Base-by-base conservation (phyloP, 2,329 filamentous ascomycete genomes). In the Cordyceps javanica region DNA sequence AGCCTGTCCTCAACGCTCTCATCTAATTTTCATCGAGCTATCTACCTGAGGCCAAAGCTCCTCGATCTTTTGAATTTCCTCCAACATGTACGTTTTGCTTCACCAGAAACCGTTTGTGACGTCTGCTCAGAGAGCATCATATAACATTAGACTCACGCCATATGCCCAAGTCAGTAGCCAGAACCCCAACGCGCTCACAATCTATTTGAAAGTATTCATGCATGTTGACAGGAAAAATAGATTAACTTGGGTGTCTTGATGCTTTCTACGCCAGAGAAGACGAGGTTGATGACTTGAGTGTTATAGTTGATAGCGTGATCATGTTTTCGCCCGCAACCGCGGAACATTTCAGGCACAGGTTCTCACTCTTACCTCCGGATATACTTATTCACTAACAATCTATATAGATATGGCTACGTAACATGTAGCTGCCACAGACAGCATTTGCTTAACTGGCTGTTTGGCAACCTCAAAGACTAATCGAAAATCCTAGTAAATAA, bases 171-270 rank as follows among this genome's bases (percentile, higher is more conserved):
- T n/a, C n/a, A n/a, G n/a, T n/a, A n/a, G n/a, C n/a, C n/a, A n/a
- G n/a, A n/a, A n/a, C n/a, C n/a, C n/a, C n/a, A n/a, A n/a, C n/a
- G n/a, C n/a, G n/a, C n/a, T n/a, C n/a, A n/a, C n/a, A n/a, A n/a
- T n/a, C n/a, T n/a, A n/a, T n/a, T n/a, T n/a, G n/a, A n/a, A n/a
- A n/a, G n/a, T n/a, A n/a, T n/a, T n/a, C n/a, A n/a, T n/a, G n/a
- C n/a, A n/a, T n/a, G n/a, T n/a, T n/a, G n/a, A n/a, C n/a, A n/a
- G n/a, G n/a, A n/a, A n/a, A n/a, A n/a, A n/a, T 82, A 1, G 78
- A 81, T 50, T 80, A 83, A 63, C 63, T 83, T 0, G 63, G 62
- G 2, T 64, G 67, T 19, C 70, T 68, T 36, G 64, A 71, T 6
- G 36, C 46, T 3, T 45, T 60, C 32, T 39, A 54, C 21, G 39